phyloP scores from a whole-genome alignment of 2,329 filamentous ascomycete species.

The Fusarium annulatum region DNA sequence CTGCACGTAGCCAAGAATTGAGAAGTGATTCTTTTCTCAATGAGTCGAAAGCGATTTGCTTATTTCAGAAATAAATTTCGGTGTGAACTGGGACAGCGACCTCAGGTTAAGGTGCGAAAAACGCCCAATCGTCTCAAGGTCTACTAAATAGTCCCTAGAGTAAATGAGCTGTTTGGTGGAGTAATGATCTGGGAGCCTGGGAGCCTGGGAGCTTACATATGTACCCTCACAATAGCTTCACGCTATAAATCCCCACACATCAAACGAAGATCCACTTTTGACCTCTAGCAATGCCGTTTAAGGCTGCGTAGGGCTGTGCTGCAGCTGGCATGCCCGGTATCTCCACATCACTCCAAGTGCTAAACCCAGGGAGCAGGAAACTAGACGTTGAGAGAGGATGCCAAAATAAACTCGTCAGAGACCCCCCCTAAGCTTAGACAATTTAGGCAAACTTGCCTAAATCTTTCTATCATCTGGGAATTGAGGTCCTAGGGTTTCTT shows the following conservation, averaged over 20 bases:
- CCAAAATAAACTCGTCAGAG: neutral
- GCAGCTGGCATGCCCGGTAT: neutral
- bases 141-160: neutral
- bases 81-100: neutral
- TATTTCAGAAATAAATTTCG: neutral
- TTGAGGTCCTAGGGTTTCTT: neutral
- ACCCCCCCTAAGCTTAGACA: neutral
- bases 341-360: neutral
- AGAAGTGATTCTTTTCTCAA: no score
- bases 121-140: neutral
- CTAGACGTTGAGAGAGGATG: neutral
- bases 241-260: neutral
- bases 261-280: neutral
- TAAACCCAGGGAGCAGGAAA: neutral
- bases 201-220: neutral
- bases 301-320: slow-evolving; percentile 11
- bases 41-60: neutral
- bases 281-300: slow-evolving; percentile 3
- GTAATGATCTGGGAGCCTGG: neutral
- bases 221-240: neutral
- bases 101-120: neutral
- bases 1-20: neutral
- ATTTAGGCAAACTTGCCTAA: neutral
- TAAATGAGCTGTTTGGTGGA: neutral
- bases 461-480: neutral